A percentile compares a stretch with the other conserved stretches of the same genome.
Evolutionary conservation across 2,329 filamentous ascomycete genomes (phyloP).

Genomic region (Lecanicillium sp.): DNA sequence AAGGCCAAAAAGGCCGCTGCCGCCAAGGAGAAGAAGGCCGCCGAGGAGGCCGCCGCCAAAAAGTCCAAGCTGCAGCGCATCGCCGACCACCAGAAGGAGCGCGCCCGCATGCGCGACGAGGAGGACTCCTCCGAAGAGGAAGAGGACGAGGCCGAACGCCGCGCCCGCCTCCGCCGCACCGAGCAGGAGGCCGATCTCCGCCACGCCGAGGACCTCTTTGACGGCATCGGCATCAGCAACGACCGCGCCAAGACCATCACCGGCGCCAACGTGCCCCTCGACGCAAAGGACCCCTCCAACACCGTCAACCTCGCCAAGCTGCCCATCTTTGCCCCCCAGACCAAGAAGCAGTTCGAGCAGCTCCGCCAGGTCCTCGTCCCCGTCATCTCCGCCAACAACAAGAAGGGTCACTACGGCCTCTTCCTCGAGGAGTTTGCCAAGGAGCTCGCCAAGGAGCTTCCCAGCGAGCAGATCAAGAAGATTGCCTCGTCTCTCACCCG

Average conservation of each 20-base stretch:
- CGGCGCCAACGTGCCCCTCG: slow-evolving; percentile 60
- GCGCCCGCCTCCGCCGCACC: slow-evolving; percentile 67
- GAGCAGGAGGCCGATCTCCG: slow-evolving; percentile 85
- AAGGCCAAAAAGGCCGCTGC: slow-evolving; percentile 84
- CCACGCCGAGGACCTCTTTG: slow-evolving; percentile 89
- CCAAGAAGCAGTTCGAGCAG: slow-evolving; percentile 77
- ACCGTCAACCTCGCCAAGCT: slow-evolving; percentile 76
- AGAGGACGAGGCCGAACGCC: slow-evolving; percentile 66
- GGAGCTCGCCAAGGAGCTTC: slow-evolving; percentile 78
- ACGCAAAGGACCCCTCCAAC: slow-evolving; percentile 66
- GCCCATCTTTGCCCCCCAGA: slow-evolving; percentile 81
- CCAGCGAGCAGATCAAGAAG: slow-evolving; percentile 95
- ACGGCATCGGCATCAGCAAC: slow-evolving; percentile 59
- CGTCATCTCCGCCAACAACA: slow-evolving; percentile 65
- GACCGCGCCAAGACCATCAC: slow-evolving; percentile 63
- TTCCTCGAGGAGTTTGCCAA: slow-evolving; percentile 91
- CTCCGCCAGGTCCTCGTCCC: slow-evolving; percentile 75
- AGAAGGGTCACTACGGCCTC: slow-evolving; percentile 84
- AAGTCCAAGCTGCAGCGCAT: slow-evolving; percentile 85
- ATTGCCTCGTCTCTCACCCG: slow-evolving; percentile 81
- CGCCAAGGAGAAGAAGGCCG: slow-evolving; percentile 83
- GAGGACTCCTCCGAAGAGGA: slow-evolving; percentile 58
- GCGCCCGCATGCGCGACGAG: slow-evolving; percentile 46
- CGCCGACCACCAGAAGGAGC: slow-evolving; percentile 65
- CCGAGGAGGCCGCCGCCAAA: slow-evolving; percentile 81